Evolutionary conservation across 495 filamentous ascomycete genomes (phyloP).

Genomic region (Neurospora sp.): DNA sequence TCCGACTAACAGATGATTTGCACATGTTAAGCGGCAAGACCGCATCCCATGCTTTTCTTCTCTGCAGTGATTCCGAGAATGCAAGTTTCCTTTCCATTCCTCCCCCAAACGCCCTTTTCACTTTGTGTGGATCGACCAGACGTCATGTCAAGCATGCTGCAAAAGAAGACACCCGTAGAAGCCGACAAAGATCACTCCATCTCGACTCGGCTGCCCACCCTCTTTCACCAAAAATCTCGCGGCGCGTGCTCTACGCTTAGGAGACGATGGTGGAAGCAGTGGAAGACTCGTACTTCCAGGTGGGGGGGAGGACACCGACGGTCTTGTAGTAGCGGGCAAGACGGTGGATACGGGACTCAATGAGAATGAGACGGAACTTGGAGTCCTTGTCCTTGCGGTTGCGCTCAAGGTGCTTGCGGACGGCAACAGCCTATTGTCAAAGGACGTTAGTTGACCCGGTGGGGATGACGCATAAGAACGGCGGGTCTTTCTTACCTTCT

Average conservation of each 20-base stretch:
- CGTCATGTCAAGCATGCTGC: constrained; percentile 8
- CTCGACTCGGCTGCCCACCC: constrained; percentile 5
- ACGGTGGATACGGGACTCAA: constrained; percentile 98
- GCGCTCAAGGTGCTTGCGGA: constrained; percentile 99
- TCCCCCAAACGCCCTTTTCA: constrained; percentile 14
- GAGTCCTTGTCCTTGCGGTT: constrained; percentile 99
- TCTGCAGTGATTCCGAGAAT: constrained; percentile 14
- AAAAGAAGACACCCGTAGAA: constrained; percentile 7
- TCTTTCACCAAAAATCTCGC: neutral
- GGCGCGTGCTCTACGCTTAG: constrained; percentile 28
- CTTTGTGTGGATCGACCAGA: neutral
- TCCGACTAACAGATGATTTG: neutral
- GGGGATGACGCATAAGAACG: neutral
- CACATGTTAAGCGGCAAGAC: neutral
- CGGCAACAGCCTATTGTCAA: constrained; percentile 69
- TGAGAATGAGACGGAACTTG: constrained; percentile 99
- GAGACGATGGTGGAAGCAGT: constrained; percentile 56
- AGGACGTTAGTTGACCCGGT: neutral
- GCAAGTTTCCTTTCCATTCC: constrained; percentile 27
- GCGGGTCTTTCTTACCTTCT: constrained; percentile 62
- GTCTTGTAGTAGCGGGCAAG: constrained; percentile 95
- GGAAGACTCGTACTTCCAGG: constrained; percentile 89
- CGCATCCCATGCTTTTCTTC: constrained; percentile 1
- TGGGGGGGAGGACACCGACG: constrained; percentile 93
- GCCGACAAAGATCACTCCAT: constrained; percentile 5